phyloP scores from a whole-genome alignment of 202 grass and related monocot species.

The Carex arenaria region DNA sequence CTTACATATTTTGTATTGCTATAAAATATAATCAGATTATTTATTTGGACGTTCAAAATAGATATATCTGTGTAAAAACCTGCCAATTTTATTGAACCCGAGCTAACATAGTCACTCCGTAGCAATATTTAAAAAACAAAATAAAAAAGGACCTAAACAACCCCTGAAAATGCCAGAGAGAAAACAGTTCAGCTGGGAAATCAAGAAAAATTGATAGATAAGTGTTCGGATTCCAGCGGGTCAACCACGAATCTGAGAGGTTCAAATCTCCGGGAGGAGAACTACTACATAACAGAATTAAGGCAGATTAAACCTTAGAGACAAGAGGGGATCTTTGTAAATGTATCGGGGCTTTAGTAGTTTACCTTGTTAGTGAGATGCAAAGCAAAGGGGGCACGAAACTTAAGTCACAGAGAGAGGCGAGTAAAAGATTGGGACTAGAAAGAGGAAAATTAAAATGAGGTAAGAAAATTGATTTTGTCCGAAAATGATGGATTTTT shows the following conservation, averaged over 20 bases:
- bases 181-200: neutral
- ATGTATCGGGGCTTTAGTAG: constrained; percentile 11
- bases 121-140: neutral
- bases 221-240: constrained; percentile 13
- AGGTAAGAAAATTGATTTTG: neutral
- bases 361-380: constrained; percentile 30
- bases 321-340: neutral
- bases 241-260: constrained; percentile 7
- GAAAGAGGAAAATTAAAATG: neutral
- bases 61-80: neutral
- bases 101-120: neutral
- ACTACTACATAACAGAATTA: neutral
- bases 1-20: neutral
- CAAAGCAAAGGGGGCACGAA: constrained; percentile 27
- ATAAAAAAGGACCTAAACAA: constrained; percentile 7
- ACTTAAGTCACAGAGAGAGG: neutral
- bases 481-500: neutral
- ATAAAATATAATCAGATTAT: neutral
- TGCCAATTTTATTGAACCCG: neutral
- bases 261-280: constrained; percentile 17
- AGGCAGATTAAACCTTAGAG: neutral
- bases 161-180: neutral
- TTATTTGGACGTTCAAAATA: neutral
- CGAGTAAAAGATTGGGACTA: constrained; percentile 21
- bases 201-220: neutral